Evolutionary conservation across 805 yeast species (phyloP).

Genomic region (Yarrowia yakushimensis): DNA sequence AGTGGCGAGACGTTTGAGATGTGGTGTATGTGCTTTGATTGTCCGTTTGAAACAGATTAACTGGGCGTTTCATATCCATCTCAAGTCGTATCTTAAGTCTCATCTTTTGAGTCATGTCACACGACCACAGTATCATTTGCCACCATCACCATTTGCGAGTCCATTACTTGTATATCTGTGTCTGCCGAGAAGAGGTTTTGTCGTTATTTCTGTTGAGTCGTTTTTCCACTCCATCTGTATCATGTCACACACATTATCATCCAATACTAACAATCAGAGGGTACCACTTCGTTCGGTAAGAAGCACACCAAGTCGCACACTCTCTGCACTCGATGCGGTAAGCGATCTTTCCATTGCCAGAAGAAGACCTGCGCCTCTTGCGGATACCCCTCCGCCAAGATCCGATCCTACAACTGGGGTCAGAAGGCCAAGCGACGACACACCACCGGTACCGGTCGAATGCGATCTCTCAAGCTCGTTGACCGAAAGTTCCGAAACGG

Average conservation of each 20-base stretch:
- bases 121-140: background rate
- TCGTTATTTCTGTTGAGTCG: too few relatives aligned
- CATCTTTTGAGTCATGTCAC: background rate
- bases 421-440: conserved; percentile 98
- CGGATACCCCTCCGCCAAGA: conserved; percentile 99
- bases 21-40: background rate
- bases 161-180: too few relatives aligned
- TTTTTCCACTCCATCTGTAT: too few relatives aligned
- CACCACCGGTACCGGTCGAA: conserved; percentile 99
- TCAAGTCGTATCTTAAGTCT: too few relatives aligned
- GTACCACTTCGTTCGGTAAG: conserved; percentile 99
- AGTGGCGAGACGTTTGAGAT: background rate
- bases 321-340: conserved; percentile 94
- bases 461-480: conserved; percentile 95
- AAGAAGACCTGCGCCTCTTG: conserved; percentile 98
- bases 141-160: too few relatives aligned
- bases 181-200: too few relatives aligned
- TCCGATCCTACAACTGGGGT: conserved; percentile 96
- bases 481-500: conserved; percentile 98
- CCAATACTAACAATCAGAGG: conserved; percentile 47
- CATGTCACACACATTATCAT: too few relatives aligned
- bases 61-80: too few relatives aligned
- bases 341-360: conserved; percentile 98
- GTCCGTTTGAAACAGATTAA: background rate
- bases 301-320: conserved; percentile 99